These are phyloP conservation scores for Arthrinium phaeospermum DNA, from an alignment of 2,329 filamentous ascomycete species.

Conservation along the genomic window DNA sequence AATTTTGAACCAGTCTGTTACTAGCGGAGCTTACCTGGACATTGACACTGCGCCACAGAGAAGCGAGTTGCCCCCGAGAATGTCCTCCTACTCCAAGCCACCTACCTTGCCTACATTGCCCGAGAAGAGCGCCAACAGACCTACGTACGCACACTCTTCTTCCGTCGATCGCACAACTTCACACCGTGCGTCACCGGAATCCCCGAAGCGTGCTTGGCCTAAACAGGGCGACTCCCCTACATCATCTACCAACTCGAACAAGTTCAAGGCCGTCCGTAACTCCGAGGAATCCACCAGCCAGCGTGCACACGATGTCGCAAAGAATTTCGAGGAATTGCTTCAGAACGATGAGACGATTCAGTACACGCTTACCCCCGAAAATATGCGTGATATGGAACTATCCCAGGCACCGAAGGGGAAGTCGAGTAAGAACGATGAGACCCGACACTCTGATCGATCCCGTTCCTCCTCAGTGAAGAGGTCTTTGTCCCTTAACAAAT, in stretches of 20 bases:
- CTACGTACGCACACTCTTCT: slow-evolving; percentile 30
- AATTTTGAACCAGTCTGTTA: slow-evolving; percentile 25
- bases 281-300: slow-evolving; percentile 62
- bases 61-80: slow-evolving; percentile 33
- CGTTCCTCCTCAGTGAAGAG: slow-evolving; percentile 51
- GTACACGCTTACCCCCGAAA: slow-evolving; percentile 81
- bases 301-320: slow-evolving; percentile 63
- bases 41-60: slow-evolving; percentile 24
- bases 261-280: slow-evolving; percentile 58
- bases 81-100: slow-evolving; percentile 29
- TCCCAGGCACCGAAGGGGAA: slow-evolving; percentile 42
- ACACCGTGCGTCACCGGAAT: slow-evolving; percentile 35
- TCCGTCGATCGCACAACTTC: slow-evolving; percentile 22
- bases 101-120: slow-evolving; percentile 38
- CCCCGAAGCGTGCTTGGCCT: slow-evolving; percentile 40
- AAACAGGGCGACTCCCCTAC: slow-evolving; percentile 55
- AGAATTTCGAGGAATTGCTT: slow-evolving; percentile 79
- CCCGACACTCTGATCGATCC: slow-evolving; percentile 40
- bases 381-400: slow-evolving; percentile 73
- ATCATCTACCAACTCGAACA: slow-evolving; percentile 56
- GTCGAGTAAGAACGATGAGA: slow-evolving; percentile 22
- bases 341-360: slow-evolving; percentile 83
- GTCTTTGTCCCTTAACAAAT: slow-evolving; percentile 49
- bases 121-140: slow-evolving; percentile 37
- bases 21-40: background rate